phyloP scores from a whole-genome alignment of 441 rosid species.

The Brassica balearica region DNA sequence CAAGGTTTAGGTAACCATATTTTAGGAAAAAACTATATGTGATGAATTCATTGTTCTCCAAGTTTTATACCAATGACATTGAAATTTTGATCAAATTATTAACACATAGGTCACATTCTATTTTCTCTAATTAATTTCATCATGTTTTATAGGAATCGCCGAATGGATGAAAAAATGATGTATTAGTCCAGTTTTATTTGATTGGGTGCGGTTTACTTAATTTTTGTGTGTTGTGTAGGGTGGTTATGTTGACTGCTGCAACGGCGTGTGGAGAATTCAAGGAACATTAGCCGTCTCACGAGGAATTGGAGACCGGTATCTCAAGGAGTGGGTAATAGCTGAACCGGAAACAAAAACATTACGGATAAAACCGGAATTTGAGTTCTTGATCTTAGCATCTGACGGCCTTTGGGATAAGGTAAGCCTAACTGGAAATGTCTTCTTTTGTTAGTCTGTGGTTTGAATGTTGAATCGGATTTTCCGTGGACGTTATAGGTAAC shows the following conservation, averaged over 20 bases:
- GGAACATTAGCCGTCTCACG: constrained; percentile 89
- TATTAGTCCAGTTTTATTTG: constrained; percentile 19
- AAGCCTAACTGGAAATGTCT: constrained; percentile 1
- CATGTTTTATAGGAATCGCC: too few species aligned
- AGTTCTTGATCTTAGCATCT: constrained; percentile 90
- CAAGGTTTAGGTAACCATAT: too few species aligned
- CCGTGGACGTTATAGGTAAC: constrained; percentile 56
- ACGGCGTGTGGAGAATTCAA: constrained; percentile 90
- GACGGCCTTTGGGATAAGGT: constrained; percentile 99
- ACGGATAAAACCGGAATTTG: constrained; percentile 56
- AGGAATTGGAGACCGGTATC: constrained; percentile 79
- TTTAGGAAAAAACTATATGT: too few species aligned
- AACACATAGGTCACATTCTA: too few species aligned
- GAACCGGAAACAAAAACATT: constrained; percentile 79
- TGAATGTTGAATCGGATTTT: constrained; percentile 13
- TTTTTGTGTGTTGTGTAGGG: constrained; percentile 61
- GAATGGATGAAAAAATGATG: constrained; percentile 9
- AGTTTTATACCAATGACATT: too few species aligned
- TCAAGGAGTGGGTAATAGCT: constrained; percentile 82
- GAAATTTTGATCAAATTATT: too few species aligned
- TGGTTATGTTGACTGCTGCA: constrained; percentile 82
- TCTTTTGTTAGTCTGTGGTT: background rate
- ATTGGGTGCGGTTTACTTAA: constrained; percentile 14
- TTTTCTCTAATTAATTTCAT: too few species aligned
- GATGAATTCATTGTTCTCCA: too few species aligned